phyloP scores from a whole-genome alignment of 306 rosid genomes.

The Fragaria ananassa region DNA sequence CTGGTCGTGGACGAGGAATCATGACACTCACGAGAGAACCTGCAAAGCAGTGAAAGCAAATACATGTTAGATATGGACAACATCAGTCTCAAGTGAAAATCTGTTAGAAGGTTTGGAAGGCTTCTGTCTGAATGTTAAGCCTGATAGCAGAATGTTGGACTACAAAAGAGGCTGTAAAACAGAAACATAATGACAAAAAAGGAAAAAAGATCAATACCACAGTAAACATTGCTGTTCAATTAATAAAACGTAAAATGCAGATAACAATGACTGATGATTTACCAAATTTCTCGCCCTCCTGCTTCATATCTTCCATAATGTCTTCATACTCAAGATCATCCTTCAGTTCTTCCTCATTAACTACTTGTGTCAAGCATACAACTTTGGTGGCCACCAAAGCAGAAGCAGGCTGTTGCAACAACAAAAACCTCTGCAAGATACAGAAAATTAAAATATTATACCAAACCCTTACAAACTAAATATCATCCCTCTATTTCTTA shows the following conservation, averaged over 20 bases:
- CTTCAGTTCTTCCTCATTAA: constrained; percentile 79
- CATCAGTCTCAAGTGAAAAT: constrained; percentile 25
- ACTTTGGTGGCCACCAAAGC: constrained; percentile 74
- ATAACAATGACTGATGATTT: background rate
- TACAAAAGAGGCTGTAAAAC: constrained; percentile 70
- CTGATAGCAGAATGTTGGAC: constrained; percentile 74
- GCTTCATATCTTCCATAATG: constrained; percentile 86
- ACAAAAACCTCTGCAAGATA: constrained; percentile 68
- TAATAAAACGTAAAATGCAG: background rate
- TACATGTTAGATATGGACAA: constrained; percentile 18
- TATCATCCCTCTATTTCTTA: background rate
- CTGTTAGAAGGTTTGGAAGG: constrained; percentile 58
- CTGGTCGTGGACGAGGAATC: constrained; percentile 78
- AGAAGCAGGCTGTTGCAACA: constrained; percentile 62
- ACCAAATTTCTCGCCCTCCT: constrained; percentile 94
- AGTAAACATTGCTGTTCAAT: constrained; percentile 18
- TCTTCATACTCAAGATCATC: constrained; percentile 91
- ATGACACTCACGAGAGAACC: constrained; percentile 73
- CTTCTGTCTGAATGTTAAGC: constrained; percentile 78
- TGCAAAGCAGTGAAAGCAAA: constrained; percentile 36
- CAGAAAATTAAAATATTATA: background rate
- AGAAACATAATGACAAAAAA: constrained; percentile 49
- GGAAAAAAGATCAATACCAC: constrained; percentile 38
- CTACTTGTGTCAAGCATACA: constrained; percentile 78
- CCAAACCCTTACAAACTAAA: background rate